These are phyloP conservation scores for Kwoniella newhampshirensis DNA, from an alignment of 768 basidiomycete species.

Conservation along the genomic window DNA sequence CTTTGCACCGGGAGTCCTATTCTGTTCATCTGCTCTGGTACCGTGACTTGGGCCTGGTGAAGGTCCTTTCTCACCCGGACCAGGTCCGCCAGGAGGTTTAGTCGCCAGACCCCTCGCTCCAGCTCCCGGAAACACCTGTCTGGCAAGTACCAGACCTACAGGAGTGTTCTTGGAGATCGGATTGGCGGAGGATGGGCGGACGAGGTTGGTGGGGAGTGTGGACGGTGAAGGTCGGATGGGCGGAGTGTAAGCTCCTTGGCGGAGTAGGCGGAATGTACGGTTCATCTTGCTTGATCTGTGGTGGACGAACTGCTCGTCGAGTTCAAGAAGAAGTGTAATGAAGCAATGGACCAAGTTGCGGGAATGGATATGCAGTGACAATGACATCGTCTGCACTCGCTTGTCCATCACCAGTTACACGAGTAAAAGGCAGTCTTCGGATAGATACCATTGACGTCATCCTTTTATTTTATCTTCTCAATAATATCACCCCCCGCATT, in stretches of 20 bases:
- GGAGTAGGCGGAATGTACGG: constrained; percentile 16
- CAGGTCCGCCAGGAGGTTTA: too few species aligned
- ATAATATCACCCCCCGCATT: too few species aligned
- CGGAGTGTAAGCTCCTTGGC: constrained; percentile 3
- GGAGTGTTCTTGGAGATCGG: background rate
- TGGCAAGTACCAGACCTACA: background rate
- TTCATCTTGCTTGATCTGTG: constrained; percentile 11
- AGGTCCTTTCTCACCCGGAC: constrained; percentile 17
- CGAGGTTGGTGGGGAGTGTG: constrained; percentile 12
- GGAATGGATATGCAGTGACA: too few species aligned
- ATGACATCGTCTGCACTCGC: too few species aligned
- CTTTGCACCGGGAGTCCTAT: constrained; percentile 25
- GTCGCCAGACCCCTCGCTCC: constrained; percentile 1
- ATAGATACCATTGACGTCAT: too few species aligned
- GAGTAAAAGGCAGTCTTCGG: too few species aligned
- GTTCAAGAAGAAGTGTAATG: too few species aligned
- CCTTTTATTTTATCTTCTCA: too few species aligned
- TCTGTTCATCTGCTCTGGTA: constrained; percentile 18
- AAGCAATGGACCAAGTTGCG: too few species aligned
- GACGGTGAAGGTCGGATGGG: constrained; percentile 12
- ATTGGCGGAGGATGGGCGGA: background rate
- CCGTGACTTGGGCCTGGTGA: constrained; percentile 9
- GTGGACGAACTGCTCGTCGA: too few species aligned
- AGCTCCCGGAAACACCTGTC: background rate
- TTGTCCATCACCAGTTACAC: too few species aligned